Base-by-base conservation (phyloP, 1,139 yeast species). In the Saccharomyces hybrid region DNA sequence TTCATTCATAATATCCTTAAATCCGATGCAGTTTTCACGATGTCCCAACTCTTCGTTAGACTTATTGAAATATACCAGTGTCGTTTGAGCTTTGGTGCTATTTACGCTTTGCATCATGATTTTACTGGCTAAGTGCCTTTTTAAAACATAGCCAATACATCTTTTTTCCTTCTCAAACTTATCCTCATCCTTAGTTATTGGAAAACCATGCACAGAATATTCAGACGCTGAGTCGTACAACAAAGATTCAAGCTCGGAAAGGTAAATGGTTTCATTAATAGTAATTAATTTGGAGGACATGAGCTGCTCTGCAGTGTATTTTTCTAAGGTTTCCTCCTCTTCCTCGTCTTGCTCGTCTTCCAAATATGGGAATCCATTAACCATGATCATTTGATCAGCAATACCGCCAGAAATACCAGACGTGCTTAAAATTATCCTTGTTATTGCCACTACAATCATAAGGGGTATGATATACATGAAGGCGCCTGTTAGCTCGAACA, bases 401-500 rank as follows among this genome's bases (percentile, higher is more conserved):
- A 95, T 90, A 1, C 98, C 98, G 26, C 84, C 86, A 9, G 59
- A 60, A 47, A 80, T 76, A 2, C 96, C 96, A 77, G 87, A 85
- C 55, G 75, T 77, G 60, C 87, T 95, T 59, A 82, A 81, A 29
- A 93, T 83, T 48, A 83, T 73, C 62, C 88, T 87, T 1, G 99
- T 90, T n/a, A 86, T 81, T 0, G 96, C 93, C 1, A 95, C 96
- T 0, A 89, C 96, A 52, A 95, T 86, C 99, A 93, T 93, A 0
- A 96, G 89, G 1, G 98, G 99, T 29, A 93, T 78, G 52, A 93
- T 88, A 67, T 88, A 91, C 51, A 88, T 81, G 52, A 90, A 76
- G 1, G 97, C 98, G 25, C 98, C 98, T 0, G 98, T 93, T 53
- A 93, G 75, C 70, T 95, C 99, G 73, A 93, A 90, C 93, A 95